Percentiles rank a stretch among this genome's conserved stretches.
Evolutionary conservation across 768 basidiomycete species (phyloP).

Genomic region (Termitomyces heimii): DNA sequence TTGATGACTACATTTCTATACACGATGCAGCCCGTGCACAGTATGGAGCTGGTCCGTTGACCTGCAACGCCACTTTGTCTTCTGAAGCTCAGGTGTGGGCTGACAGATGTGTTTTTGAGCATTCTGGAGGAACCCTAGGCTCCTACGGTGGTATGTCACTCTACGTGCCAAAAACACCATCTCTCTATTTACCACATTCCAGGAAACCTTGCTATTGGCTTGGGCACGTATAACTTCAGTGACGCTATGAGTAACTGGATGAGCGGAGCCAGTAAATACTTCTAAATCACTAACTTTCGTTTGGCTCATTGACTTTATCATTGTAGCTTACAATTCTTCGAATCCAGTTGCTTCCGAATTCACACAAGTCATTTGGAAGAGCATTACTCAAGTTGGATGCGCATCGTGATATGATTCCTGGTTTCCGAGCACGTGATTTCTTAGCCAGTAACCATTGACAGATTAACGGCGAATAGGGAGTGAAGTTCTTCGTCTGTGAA

Average conservation of each 20-base stretch:
- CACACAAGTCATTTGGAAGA: slow-evolving; percentile 77
- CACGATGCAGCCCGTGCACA: slow-evolving; percentile 60
- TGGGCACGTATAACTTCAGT: slow-evolving; percentile 46
- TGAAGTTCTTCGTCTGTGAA: slow-evolving; percentile 64
- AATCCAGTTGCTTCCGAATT: slow-evolving; percentile 62
- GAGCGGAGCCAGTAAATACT: slow-evolving; percentile 54
- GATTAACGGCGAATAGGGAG: slow-evolving; percentile 28
- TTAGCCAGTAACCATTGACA: neutral
- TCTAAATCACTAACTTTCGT: neutral
- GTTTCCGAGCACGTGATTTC: slow-evolving; percentile 41
- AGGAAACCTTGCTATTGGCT: slow-evolving; percentile 74
- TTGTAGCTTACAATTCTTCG: slow-evolving; percentile 48
- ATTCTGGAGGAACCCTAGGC: slow-evolving; percentile 46
- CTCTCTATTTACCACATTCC: neutral
- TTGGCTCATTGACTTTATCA: neutral
- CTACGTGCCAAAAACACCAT: neutral
- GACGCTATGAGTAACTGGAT: slow-evolving; percentile 55
- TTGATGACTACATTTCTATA: slow-evolving; percentile 42
- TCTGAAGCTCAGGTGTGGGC: slow-evolving; percentile 65
- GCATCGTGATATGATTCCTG: slow-evolving; percentile 50
- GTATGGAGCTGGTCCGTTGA: slow-evolving; percentile 60
- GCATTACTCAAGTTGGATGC: slow-evolving; percentile 56
- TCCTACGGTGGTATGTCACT: slow-evolving; percentile 42
- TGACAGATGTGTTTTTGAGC: slow-evolving; percentile 59
- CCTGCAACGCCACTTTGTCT: slow-evolving; percentile 58